These are phyloP conservation scores for Neofusicoccum umdonicola DNA, from an alignment of 2,329 filamentous ascomycete species.

Conservation along the genomic window DNA sequence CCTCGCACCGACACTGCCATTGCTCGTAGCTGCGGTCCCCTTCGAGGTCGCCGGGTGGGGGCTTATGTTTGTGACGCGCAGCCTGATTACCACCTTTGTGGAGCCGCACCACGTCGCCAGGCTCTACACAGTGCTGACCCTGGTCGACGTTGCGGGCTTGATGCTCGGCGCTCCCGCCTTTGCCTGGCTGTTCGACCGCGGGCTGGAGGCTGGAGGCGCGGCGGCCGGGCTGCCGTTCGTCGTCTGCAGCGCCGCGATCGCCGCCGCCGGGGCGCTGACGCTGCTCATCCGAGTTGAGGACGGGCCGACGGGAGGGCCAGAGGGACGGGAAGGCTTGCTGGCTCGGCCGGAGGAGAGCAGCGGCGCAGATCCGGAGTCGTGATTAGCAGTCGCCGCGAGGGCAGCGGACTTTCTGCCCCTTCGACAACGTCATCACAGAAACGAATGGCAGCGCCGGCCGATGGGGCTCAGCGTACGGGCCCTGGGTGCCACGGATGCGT, in stretches of 20 bases:
- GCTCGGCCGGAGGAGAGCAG: background rate
- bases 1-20: constrained; percentile 27
- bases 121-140: constrained; percentile 53
- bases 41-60: constrained; percentile 49
- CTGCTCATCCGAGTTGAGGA: background rate
- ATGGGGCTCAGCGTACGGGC: background rate
- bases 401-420: background rate
- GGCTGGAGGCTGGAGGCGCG: constrained; percentile 48
- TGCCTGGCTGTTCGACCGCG: constrained; percentile 47
- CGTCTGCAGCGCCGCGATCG: constrained; percentile 33
- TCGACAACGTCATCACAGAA: background rate
- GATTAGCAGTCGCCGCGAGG: too few relatives aligned
- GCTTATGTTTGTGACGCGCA: constrained; percentile 45
- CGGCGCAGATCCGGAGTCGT: background rate
- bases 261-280: background rate
- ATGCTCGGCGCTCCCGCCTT: constrained; percentile 49
- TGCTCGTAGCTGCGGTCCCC: constrained; percentile 40
- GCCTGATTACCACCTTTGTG: constrained; percentile 54
- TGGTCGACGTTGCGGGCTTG: constrained; percentile 51
- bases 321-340: background rate
- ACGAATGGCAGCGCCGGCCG: background rate
- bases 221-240: constrained; percentile 50
- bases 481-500: too few relatives aligned
- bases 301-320: background rate
- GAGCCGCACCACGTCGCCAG: constrained; percentile 55